Evolutionary conservation across 495 filamentous ascomycete genomes (phyloP), one percentile per base, ranked within the genome.

Genomic region (Penicillium pancosmium): DNA sequence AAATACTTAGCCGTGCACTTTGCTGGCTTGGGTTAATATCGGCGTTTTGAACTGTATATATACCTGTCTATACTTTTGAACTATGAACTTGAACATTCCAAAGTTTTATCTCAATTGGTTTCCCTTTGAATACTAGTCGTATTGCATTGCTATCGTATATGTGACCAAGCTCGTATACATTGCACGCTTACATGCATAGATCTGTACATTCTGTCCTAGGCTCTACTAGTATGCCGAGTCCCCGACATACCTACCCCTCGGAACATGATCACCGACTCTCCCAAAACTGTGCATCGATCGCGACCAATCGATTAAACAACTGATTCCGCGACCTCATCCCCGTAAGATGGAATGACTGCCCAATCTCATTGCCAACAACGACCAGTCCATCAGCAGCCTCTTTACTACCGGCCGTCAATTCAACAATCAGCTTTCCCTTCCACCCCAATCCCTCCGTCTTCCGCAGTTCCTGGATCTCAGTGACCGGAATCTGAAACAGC

Each of bases 211-310:
- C 3, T 23, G 23, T 4, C 23, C 3, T 23, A 4, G 23, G 23
- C 23, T 23, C 23, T 23, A 23, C 23, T 4, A 23, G 23, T 23
- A 23, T 31, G 27, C 27, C 27, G 1, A 31, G 27, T 31, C 27
- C 8, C 4, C 5, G 4, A 31, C 5, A 31, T 31, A 23, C 23
- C 23, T 23, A 23, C 23, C 23, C 23, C 27, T 31, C 8, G 27
- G 27, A 31, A 31, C 8, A 9, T 19, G 41, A 27, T 81, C 67
- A 96, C 82, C 85, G 90, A 63, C 83, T 84, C 78, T 92, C 89
- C 92, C 91, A 96, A 76, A 91, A 91, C 82, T 97, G 91, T 46
- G 82, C 84, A 31, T 90, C 91, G 65, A 96, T 89, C 3, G 91
- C 87, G 53, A 94, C 73, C 57, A 96, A 64, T 19, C 92, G 83